Evolutionary conservation across 1,284 basidiomycete species (phyloP), one percentile per base, ranked within the genome.

Genomic region (Marasmius sp.): DNA sequence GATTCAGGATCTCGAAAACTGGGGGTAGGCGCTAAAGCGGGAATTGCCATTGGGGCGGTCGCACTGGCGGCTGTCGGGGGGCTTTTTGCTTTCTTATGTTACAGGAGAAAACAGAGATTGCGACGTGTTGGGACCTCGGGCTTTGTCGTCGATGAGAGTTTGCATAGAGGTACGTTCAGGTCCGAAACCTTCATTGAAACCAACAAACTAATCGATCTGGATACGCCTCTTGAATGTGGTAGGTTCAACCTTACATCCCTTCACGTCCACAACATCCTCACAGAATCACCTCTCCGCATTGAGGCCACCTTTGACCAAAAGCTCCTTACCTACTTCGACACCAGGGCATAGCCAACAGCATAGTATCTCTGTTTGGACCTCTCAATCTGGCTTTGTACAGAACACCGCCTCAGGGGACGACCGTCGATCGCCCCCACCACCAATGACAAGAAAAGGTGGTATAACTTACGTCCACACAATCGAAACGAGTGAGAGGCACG

Each of bases 11-110:
- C 36, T 1, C 4, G 18, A 16, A 27, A 27, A 18, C 43, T 68
- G 33, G 61, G 49, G 33, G 50, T 53, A 27, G 68, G 67, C 27
- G 62, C 67, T 16, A 56, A 61, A 47, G 68, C 65, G n/a, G 68
- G 67, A 8, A 64, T 67, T 53, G 67, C 64, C 16, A 55, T 67
- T 38, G 68, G 64, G 16, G 65, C 52, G 5, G 43, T 58, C 7
- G 49, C 50, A 27, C 52, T 59, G 3, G 56, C 62, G 34, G 43
- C 41, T 11, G 61, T 45, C 12, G 60, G 34, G 2, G 39, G 49
- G 2, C 33, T 57, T 4, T 50, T 43, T 7, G 43, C 52, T 22
- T 66, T 62, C 50, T 64, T 61, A 9, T 65, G 59, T 38, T 60
- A 41, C 37, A 37, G 60, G 49, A 36, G 54, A 14, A 41, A 20